Evolutionary conservation across 129 eudicot species (phyloP).

Genomic region (Artemisia tridentata): DNA sequence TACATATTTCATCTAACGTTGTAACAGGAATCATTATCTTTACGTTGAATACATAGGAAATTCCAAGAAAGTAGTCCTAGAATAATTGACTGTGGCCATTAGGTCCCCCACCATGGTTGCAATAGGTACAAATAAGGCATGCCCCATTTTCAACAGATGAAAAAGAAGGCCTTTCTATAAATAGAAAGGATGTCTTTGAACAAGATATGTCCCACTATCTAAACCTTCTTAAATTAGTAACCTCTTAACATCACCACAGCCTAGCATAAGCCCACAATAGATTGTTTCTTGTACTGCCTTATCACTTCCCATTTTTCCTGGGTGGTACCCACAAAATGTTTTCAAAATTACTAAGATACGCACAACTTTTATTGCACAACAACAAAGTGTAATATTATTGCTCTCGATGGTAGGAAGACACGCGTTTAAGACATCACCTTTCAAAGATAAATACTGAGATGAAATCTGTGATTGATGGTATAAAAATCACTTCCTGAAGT

Average conservation of each 20-base stretch:
- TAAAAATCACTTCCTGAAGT: too few relatives aligned
- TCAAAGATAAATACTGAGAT: too few relatives aligned
- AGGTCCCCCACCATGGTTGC: slow-evolving; percentile 35
- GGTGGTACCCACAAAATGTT: slow-evolving; percentile 24
- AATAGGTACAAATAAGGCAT: slow-evolving; percentile 39
- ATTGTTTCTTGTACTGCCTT: slow-evolving; percentile 32
- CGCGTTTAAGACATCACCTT: too few relatives aligned
- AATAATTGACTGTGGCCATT: slow-evolving; percentile 33
- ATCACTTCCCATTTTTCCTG: slow-evolving; percentile 23
- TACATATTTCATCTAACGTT: too few relatives aligned
- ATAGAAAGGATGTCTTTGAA: slow-evolving; percentile 36
- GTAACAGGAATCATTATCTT: not conserved
- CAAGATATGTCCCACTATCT: slow-evolving; percentile 31
- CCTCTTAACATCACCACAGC: slow-evolving; percentile 53
- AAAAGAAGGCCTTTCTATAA: slow-evolving; percentile 32
- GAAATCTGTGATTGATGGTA: too few relatives aligned
- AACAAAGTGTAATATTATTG: too few relatives aligned
- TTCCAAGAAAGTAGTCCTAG: slow-evolving; percentile 36
- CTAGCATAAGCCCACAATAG: slow-evolving; percentile 52
- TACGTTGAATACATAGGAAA: slow-evolving; percentile 34
- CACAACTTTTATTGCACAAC: too few relatives aligned
- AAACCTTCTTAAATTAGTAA: slow-evolving; percentile 29
- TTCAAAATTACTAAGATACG: slow-evolving; percentile 14
- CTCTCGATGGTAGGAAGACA: too few relatives aligned
- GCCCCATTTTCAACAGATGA: slow-evolving; percentile 36